Conservation (phyloP, 139 green algal genomes). For the Raphidocelis subcapitata region DNA sequence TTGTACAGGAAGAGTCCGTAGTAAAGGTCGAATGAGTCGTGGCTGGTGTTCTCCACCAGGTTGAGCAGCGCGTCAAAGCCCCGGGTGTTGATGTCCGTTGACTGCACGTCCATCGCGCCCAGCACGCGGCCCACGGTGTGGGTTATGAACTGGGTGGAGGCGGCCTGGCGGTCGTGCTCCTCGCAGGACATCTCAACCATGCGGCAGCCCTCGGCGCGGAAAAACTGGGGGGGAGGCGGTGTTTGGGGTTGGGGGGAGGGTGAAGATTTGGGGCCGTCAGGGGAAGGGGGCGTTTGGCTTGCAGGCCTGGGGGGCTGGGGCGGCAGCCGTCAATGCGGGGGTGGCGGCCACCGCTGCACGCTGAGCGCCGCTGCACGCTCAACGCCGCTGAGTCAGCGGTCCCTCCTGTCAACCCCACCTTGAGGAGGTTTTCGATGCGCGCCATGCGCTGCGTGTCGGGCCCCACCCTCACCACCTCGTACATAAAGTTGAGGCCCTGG, state of each 20-base stretch:
- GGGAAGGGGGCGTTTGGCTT: too few relatives aligned
- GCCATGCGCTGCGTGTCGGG: constrained; percentile 20
- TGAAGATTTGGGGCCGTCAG: too few relatives aligned
- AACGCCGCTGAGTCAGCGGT: too few relatives aligned
- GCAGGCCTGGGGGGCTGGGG: too few relatives aligned
- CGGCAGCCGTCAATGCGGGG: too few relatives aligned
- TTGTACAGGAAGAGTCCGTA: constrained; percentile 99
- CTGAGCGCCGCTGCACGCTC: not conserved
- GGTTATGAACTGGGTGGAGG: constrained; percentile 97
- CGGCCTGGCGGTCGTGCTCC: constrained; percentile 93
- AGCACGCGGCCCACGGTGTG: constrained; percentile 79
- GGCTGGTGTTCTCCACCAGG: constrained; percentile 95
- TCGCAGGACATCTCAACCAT: constrained; percentile 99
- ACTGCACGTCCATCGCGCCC: constrained; percentile 39
- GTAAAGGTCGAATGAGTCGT: constrained; percentile 99
- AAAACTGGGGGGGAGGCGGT: not conserved
- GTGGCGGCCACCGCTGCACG: too few relatives aligned
- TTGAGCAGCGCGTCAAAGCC: constrained; percentile 89
- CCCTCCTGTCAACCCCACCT: too few relatives aligned
- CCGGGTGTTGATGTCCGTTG: constrained; percentile 93
- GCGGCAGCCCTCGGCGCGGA: constrained; percentile 73
- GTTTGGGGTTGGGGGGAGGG: too few relatives aligned
- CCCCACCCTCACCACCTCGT: constrained; percentile 78
- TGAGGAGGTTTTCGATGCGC: constrained; percentile 31
- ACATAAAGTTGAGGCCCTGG: constrained; percentile 85